phyloP scores from a whole-genome alignment of 495 filamentous ascomycete species.

The Hypoxylon crocopeplum region DNA sequence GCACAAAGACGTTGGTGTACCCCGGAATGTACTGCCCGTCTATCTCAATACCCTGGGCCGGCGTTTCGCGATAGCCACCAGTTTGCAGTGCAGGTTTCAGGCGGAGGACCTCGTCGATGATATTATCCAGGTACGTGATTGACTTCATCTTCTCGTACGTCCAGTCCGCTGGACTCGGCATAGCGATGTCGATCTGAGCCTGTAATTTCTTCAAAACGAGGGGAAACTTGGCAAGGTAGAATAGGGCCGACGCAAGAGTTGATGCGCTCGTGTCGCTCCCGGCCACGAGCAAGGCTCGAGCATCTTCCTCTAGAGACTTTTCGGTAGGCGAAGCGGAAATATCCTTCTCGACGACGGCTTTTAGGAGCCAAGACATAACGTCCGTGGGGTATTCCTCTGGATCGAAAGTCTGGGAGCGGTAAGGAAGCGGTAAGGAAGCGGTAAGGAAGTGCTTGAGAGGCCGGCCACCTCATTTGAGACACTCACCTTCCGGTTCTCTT shows the following conservation, averaged over 20 bases:
- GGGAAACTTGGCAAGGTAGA: constrained; percentile 24
- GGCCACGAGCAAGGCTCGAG: constrained; percentile 25
- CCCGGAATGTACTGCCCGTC: constrained; percentile 58
- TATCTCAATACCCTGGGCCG: constrained; percentile 54
- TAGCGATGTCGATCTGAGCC: constrained; percentile 8
- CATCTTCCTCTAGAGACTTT: constrained; percentile 20
- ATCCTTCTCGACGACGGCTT: constrained; percentile 28
- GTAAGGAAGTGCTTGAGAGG: not conserved
- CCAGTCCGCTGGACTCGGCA: constrained; percentile 29
- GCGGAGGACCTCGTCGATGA: constrained; percentile 62
- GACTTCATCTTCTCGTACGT: constrained; percentile 27
- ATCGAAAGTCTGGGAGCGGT: constrained; percentile 1
- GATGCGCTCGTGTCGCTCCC: constrained; percentile 34
- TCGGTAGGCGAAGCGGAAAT: constrained; percentile 22
- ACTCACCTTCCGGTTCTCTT: constrained; percentile 25
- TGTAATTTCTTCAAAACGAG: constrained; percentile 28
- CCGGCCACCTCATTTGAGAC: too few species aligned
- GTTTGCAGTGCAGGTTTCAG: constrained; percentile 52
- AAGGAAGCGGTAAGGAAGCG: not conserved
- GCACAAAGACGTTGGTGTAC: constrained; percentile 40
- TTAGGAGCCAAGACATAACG: constrained; percentile 38
- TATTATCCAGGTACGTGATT: constrained; percentile 49
- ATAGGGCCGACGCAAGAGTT: constrained; percentile 18
- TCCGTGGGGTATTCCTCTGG: constrained; percentile 23
- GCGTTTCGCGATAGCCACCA: constrained; percentile 47